phyloP scores from a whole-genome alignment of 2,329 filamentous ascomycete genomes.

The Fusarium metavorans region DNA sequence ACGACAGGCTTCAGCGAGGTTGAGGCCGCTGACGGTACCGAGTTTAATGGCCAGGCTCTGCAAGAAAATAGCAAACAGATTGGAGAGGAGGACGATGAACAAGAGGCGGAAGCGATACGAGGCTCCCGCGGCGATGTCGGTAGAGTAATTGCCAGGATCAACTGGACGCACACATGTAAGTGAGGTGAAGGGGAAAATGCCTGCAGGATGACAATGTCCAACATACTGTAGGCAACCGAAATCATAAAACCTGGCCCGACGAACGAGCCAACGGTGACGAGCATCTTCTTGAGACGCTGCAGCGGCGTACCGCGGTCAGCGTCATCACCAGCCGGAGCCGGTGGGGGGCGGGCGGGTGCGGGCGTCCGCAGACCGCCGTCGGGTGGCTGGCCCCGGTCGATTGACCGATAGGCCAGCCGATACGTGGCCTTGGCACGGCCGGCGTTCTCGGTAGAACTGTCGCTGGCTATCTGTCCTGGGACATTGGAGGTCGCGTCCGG shows the following conservation, averaged over 20 bases:
- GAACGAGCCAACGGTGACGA: conserved; percentile 51
- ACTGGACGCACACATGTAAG: conserved; percentile 49
- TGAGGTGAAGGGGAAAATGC: background rate
- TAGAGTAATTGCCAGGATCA: conserved; percentile 76
- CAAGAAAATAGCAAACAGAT: conserved; percentile 77
- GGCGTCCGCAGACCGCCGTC: background rate
- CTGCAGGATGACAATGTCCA: background rate
- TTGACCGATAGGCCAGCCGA: background rate
- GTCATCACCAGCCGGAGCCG: background rate
- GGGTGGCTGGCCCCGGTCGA: background rate
- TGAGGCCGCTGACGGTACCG: conserved; percentile 75
- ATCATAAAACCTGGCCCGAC: conserved; percentile 77
- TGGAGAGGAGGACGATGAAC: conserved; percentile 76
- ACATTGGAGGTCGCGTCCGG: background rate
- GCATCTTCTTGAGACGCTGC: background rate
- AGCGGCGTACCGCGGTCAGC: background rate
- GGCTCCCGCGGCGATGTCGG: conserved; percentile 76
- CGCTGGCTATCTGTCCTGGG: background rate
- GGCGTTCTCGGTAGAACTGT: background rate
- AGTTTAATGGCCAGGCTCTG: conserved; percentile 77
- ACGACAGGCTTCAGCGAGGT: conserved; percentile 74
- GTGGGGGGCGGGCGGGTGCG: background rate
- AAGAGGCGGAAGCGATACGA: conserved; percentile 74
- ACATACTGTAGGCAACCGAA: conserved; percentile 68
- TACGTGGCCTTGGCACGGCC: background rate